These are phyloP conservation scores for Wallacemonas collosoma DNA, from an alignment of 208 protist species.

Conservation along the genomic window DNA sequence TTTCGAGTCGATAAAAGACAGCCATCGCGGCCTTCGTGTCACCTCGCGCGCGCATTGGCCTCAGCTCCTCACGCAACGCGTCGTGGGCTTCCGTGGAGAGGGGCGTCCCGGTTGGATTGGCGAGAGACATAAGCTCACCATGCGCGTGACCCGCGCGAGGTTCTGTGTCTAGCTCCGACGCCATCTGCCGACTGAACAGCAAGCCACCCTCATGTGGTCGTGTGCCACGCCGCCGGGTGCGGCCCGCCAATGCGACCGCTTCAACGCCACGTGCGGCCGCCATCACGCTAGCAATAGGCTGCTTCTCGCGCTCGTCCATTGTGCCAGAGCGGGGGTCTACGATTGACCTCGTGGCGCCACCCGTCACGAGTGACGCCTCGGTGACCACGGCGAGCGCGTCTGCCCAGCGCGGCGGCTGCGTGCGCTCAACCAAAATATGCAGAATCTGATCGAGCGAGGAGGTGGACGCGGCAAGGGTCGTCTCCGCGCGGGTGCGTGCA, in stretches of 20 bases:
- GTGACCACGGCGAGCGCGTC: conserved; percentile 37
- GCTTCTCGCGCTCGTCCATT: background rate
- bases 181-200: no score
- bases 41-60: conserved; percentile 24
- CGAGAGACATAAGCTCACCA: background rate
- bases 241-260: background rate
- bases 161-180: no score
- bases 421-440: conserved; percentile 25
- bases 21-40: conserved; percentile 33
- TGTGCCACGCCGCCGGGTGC: background rate
- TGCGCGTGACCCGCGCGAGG: no score
- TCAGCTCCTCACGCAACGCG: conserved; percentile 33
- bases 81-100: conserved; percentile 39
- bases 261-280: background rate
- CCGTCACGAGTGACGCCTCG: conserved; percentile 4
- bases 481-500: background rate
- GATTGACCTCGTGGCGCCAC: background rate
- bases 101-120: conserved; percentile 14
- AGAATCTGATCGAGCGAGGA: conserved; percentile 29
- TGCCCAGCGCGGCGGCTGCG: conserved; percentile 30
- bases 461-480: background rate
- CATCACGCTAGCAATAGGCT: background rate
- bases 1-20: conserved; percentile 46
- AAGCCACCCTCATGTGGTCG: no score
- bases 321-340: background rate